Evolutionary conservation across 164 flowering plant species (phyloP).

Genomic region (Nymphaea colorata): DNA sequence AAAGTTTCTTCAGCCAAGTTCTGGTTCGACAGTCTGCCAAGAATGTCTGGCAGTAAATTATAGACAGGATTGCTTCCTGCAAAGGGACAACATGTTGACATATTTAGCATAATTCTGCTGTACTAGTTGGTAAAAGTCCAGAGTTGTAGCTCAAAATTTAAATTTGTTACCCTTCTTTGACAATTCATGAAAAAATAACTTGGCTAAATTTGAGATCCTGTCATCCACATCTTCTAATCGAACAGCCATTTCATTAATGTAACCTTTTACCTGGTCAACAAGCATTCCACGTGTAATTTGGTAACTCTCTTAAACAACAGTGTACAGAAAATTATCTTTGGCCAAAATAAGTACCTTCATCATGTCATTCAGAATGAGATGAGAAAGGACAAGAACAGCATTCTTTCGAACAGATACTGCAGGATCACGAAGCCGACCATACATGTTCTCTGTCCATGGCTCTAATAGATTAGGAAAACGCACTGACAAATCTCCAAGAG

Average conservation of each 20-base stretch:
- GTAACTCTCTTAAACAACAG: not conserved
- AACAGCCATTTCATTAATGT: slow-evolving; percentile 88
- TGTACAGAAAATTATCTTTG: not conserved
- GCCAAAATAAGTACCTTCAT: slow-evolving; percentile 60
- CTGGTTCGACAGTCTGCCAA: slow-evolving; percentile 72
- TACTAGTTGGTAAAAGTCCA: too few species aligned
- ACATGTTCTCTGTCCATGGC: slow-evolving; percentile 98
- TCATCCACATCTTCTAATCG: slow-evolving; percentile 86
- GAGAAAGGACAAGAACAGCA: slow-evolving; percentile 97
- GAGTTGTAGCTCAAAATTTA: too few species aligned
- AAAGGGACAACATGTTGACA: not conserved
- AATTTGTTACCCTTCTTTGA: slow-evolving; percentile 71
- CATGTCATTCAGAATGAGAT: slow-evolving; percentile 96
- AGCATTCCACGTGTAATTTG: slow-evolving; percentile 5
- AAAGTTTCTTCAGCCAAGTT: slow-evolving; percentile 57
- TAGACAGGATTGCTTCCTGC: slow-evolving; percentile 95
- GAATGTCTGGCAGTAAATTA: slow-evolving; percentile 95
- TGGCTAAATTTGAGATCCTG: slow-evolving; percentile 84
- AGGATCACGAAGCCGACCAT: slow-evolving; percentile 74
- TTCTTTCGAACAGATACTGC: slow-evolving; percentile 80
- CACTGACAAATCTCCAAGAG: slow-evolving; percentile 93
- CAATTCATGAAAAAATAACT: slow-evolving; percentile 83
- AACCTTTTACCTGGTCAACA: slow-evolving; percentile 78
- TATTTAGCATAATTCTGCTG: too few species aligned
- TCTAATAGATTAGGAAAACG: slow-evolving; percentile 97